phyloP scores from a whole-genome alignment of 352 stramenopile genomes.

The Lagenidium sp. region DNA sequence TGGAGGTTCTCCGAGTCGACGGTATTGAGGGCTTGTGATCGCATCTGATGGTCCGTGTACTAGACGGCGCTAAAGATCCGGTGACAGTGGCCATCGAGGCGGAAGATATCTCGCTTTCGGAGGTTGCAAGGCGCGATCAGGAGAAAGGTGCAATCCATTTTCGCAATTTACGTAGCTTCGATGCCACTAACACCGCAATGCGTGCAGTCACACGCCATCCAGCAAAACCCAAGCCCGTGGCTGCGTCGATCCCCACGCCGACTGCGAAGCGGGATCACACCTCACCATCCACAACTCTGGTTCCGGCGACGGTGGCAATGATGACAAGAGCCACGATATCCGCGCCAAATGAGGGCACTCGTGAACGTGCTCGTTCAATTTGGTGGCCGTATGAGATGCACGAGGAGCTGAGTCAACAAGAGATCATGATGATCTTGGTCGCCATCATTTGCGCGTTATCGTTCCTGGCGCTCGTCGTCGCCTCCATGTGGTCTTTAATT shows the following conservation, averaged over 20 bases:
- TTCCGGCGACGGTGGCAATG: too few relatives aligned
- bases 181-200: neutral
- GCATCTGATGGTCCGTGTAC: neutral
- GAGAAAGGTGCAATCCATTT: too few relatives aligned
- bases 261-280: too few relatives aligned
- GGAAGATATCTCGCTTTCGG: conserved; percentile 44
- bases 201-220: neutral
- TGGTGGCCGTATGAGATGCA: conserved; percentile 34
- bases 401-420: conserved; percentile 43
- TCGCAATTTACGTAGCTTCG: too few relatives aligned
- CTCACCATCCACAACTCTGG: too few relatives aligned
- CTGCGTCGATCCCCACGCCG: neutral
- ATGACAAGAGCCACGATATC: neutral
- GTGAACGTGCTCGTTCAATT: conserved; percentile 17
- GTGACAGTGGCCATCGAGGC: conserved; percentile 40
- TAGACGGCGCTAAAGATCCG: conserved; percentile 31
- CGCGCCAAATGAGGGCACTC: conserved; percentile 5
- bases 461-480: conserved; percentile 25
- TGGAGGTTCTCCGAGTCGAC: too few relatives aligned
- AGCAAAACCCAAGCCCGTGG: neutral
- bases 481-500: conserved; percentile 25
- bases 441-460: conserved; percentile 33
- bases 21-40: too few relatives aligned
- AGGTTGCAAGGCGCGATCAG: conserved; percentile 13
- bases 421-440: conserved; percentile 48